Evolutionary conservation across 2,329 filamentous ascomycete species (phyloP).

Genomic region (Dryadomyces sulphureus): DNA sequence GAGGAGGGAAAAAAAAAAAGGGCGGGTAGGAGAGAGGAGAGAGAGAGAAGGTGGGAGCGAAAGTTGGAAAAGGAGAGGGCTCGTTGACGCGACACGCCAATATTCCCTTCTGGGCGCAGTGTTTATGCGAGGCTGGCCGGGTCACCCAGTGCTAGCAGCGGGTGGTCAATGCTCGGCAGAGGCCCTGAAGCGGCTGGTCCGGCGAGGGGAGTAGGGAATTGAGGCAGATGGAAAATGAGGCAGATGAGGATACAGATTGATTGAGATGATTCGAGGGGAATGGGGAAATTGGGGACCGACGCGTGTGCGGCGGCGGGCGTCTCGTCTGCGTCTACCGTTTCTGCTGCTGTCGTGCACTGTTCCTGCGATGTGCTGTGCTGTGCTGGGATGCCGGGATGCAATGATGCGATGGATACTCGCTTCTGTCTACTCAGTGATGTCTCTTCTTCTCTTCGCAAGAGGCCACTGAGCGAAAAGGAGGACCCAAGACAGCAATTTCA

Average conservation of each 20-base stretch:
- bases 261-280: too few species aligned
- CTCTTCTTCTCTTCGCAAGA: too few species aligned
- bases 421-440: too few species aligned
- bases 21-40: neutral
- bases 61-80: conserved; percentile 1
- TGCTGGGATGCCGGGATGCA: too few species aligned
- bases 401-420: too few species aligned
- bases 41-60: neutral
- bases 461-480: neutral
- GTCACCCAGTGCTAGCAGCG: neutral
- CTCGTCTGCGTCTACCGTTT: too few species aligned
- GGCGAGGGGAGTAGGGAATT: neutral
- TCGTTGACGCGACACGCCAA: conserved; percentile 7
- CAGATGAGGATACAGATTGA: neutral
- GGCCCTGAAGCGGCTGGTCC: neutral
- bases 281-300: too few species aligned
- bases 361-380: too few species aligned
- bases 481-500: conserved; percentile 3
- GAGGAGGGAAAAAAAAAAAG: neutral
- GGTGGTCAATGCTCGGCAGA: conserved; percentile 2
- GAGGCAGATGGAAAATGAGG: neutral
- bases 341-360: too few species aligned
- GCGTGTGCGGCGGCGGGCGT: too few species aligned
- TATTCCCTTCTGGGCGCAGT: conserved; percentile 5
- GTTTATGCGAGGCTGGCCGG: conserved; percentile 11